Conservation (phyloP, 208 protist genomes). For the Leishmania major region DNA sequence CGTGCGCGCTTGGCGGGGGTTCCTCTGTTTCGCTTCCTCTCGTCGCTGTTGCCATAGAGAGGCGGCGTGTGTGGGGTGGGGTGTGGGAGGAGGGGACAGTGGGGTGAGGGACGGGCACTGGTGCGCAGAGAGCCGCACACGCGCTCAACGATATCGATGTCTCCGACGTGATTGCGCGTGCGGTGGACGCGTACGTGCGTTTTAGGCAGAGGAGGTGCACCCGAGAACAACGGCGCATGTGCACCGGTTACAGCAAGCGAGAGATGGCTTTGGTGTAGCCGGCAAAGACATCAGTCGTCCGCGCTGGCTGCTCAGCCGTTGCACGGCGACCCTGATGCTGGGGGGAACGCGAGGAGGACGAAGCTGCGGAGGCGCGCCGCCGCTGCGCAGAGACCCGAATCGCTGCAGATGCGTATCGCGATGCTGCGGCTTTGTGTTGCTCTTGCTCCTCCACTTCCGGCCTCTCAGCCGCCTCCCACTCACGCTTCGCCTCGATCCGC, state of each 20-base stretch:
- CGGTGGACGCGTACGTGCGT: background rate
- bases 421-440: background rate
- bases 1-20: background rate
- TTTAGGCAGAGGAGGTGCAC: background rate
- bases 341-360: background rate
- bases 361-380: background rate
- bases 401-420: constrained; percentile 5
- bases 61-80: background rate
- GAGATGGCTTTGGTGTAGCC: constrained; percentile 30
- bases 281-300: constrained; percentile 36
- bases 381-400: background rate
- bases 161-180: background rate
- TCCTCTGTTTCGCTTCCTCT: background rate
- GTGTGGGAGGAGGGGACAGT: background rate
- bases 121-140: background rate
- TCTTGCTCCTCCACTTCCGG: background rate
- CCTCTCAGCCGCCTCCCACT: background rate
- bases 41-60: background rate
- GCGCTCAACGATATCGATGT: background rate
- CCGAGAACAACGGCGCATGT: background rate
- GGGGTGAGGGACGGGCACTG: background rate
- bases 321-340: background rate
- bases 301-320: constrained; percentile 17
- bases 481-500: constrained; percentile 17
- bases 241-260: constrained; percentile 17